These are phyloP conservation scores for Sarocladium oryzae DNA, from an alignment of 2,329 filamentous ascomycete genomes.

Conservation along the genomic window DNA sequence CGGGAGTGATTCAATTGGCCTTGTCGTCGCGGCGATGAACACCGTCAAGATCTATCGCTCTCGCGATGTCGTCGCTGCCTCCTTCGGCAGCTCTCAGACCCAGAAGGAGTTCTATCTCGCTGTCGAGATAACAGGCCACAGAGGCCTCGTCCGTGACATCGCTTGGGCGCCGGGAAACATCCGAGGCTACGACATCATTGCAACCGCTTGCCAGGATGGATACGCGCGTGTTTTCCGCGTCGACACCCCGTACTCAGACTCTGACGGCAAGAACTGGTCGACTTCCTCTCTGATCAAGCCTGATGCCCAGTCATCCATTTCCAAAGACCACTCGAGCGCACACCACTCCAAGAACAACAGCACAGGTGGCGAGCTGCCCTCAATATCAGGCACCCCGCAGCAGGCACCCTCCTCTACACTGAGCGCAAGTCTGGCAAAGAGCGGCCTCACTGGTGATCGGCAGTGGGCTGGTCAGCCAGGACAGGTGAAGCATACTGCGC, in stretches of 20 bases:
- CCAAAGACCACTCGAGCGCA: conserved; percentile 13
- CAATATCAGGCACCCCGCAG: conserved; percentile 20
- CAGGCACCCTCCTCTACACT: conserved; percentile 39
- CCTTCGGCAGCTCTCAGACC: conserved; percentile 46
- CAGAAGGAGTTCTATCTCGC: conserved; percentile 81
- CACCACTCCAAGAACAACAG: conserved; percentile 10
- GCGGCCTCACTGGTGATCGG: conserved; percentile 37
- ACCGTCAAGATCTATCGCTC: conserved; percentile 79
- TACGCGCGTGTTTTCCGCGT: conserved; percentile 83
- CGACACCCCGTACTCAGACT: conserved; percentile 47
- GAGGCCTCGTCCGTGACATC: conserved; percentile 75
- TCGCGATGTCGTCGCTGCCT: conserved; percentile 43
- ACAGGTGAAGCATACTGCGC: conserved; percentile 56
- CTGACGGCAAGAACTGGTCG: conserved; percentile 45
- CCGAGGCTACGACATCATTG: conserved; percentile 81
- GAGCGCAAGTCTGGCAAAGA: conserved; percentile 47
- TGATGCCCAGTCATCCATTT: conserved; percentile 16
- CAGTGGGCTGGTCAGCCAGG: conserved; percentile 54
- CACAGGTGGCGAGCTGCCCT: conserved; percentile 10
- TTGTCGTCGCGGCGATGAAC: conserved; percentile 84
- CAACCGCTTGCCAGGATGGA: conserved; percentile 89
- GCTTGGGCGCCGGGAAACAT: conserved; percentile 92
- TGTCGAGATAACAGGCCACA: conserved; percentile 66
- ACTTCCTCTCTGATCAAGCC: conserved; percentile 36
- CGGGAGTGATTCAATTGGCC: conserved; percentile 66